Evolutionary conservation across 805 yeast genomes (phyloP).

Genomic region (Priceomyces medius): DNA sequence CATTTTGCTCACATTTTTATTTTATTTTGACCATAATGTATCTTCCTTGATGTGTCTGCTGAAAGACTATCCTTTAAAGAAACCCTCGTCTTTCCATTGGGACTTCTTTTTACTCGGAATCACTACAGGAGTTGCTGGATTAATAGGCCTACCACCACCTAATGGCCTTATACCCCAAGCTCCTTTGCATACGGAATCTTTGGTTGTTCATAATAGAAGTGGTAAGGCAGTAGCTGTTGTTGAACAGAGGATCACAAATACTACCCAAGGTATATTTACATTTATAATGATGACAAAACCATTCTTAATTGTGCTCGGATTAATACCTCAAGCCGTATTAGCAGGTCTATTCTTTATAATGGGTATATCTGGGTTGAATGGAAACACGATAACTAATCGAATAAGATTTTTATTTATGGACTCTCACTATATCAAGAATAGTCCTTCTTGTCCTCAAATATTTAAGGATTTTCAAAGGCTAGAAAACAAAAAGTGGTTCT

Average conservation of each 20-base stretch:
- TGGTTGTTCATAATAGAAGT: constrained; percentile 53
- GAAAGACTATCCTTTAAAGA: constrained; percentile 71
- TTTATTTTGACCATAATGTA: constrained; percentile 94
- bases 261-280: constrained; percentile 79
- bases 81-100: constrained; percentile 91
- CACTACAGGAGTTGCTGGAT: constrained; percentile 83
- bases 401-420: constrained; percentile 66
- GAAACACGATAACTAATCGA: constrained; percentile 62
- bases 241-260: constrained; percentile 86
- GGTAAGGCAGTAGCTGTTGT: constrained; percentile 58
- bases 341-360: constrained; percentile 91
- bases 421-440: constrained; percentile 32
- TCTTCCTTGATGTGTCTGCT: constrained; percentile 92
- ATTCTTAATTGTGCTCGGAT: constrained; percentile 70
- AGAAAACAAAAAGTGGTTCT: constrained; percentile 46
- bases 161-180: constrained; percentile 98
- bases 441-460: constrained; percentile 36
- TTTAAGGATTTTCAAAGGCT: constrained; percentile 29
- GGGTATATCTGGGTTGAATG: constrained; percentile 80
- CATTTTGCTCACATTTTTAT: constrained; percentile 72
- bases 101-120: constrained; percentile 83
- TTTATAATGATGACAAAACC: constrained; percentile 91
- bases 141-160: constrained; percentile 92
- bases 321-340: constrained; percentile 88
- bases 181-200: constrained; percentile 82